A percentile compares a stretch with the other conserved stretches of the same genome.
Conservation (phyloP, 2,329 filamentous ascomycete species). For the Ophiocordyceps camponoti-saundersi region DNA sequence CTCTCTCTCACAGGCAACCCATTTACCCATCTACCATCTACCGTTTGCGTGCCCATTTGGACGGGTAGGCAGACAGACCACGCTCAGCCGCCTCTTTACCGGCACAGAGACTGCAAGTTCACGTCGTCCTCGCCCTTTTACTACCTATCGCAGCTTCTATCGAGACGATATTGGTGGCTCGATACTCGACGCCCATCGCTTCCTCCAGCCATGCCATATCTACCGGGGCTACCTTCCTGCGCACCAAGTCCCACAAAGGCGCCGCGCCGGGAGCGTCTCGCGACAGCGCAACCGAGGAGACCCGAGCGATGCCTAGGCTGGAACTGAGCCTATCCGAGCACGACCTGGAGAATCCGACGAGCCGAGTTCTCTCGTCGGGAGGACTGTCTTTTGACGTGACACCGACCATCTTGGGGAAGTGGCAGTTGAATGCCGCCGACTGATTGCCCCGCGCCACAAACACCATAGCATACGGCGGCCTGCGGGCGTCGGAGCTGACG, state of each 20-base stretch:
- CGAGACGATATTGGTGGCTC: constrained; percentile 16
- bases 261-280: constrained; percentile 37
- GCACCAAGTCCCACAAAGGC: constrained; percentile 38
- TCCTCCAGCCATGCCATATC: constrained; percentile 34
- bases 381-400: constrained; percentile 27
- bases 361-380: constrained; percentile 24
- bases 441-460: constrained; percentile 43
- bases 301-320: constrained; percentile 42
- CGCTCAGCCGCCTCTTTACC: too few relatives aligned
- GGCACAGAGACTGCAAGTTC: not conserved
- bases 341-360: constrained; percentile 45
- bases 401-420: constrained; percentile 38
- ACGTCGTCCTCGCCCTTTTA: constrained; percentile 7
- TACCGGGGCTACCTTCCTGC: constrained; percentile 31
- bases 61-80: too few relatives aligned
- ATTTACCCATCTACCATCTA: too few relatives aligned
- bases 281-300: constrained; percentile 45
- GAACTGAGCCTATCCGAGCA: constrained; percentile 39
- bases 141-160: constrained; percentile 17
- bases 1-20: too few relatives aligned
- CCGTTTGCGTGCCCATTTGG: too few relatives aligned
- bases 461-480: constrained; percentile 28
- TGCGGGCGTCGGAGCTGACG: constrained; percentile 3
- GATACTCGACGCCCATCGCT: constrained; percentile 9
- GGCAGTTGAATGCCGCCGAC: constrained; percentile 38